Conservation (phyloP, 2,329 filamentous ascomycete species). For the Fusarium albosuccineum region DNA sequence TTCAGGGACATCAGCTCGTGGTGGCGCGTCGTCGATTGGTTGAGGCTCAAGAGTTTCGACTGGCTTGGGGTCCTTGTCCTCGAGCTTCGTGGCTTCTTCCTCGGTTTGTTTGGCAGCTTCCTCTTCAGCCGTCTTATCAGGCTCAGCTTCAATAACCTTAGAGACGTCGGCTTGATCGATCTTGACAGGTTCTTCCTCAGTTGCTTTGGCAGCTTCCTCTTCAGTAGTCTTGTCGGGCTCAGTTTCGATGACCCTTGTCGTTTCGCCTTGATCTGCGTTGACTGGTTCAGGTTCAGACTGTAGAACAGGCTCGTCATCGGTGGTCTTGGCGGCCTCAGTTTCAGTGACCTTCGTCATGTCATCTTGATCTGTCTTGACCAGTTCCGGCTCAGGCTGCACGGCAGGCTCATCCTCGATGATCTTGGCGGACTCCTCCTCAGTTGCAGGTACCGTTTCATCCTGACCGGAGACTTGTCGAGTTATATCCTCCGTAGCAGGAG, state of each 20-base stretch:
- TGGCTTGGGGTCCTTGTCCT: background rate
- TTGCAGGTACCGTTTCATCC: background rate
- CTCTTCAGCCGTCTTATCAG: constrained; percentile 5
- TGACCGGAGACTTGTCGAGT: constrained; percentile 3
- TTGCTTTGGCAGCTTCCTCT: background rate
- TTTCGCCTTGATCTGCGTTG: too few relatives aligned
- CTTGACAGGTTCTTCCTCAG: constrained; percentile 1
- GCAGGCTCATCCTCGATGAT: background rate
- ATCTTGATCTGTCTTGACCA: background rate
- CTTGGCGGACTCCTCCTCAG: constrained; percentile 9
- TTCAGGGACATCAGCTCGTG: constrained; percentile 17
- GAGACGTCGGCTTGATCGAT: background rate
- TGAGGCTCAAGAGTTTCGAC: background rate
- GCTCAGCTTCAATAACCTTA: background rate
- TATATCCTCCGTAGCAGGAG: constrained; percentile 1
- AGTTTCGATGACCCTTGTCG: too few relatives aligned
- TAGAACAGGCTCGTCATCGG: constrained; percentile 3
- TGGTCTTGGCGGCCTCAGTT: background rate
- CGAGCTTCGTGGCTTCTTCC: background rate
- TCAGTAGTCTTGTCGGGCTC: too few relatives aligned
- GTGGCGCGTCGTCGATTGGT: constrained; percentile 1
- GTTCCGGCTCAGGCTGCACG: background rate
- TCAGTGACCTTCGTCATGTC: background rate
- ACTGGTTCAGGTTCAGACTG: background rate
- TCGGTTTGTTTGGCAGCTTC: background rate